phyloP scores from a whole-genome alignment of 2,329 filamentous ascomycete genomes.

The Fusarium duplospermum region DNA sequence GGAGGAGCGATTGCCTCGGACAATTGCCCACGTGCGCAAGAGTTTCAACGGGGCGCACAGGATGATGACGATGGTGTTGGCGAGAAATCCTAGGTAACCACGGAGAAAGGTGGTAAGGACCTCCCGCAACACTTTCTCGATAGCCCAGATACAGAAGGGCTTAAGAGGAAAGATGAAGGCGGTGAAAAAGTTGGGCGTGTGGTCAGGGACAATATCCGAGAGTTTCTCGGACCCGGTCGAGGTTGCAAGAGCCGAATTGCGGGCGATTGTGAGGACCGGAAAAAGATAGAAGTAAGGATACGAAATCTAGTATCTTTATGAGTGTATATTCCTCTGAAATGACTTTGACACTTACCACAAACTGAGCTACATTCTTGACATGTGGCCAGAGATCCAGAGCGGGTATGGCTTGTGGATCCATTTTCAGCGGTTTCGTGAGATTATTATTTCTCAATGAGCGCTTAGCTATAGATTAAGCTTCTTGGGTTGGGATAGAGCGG shows the following conservation, averaged over 20 bases:
- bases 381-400: neutral
- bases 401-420: neutral
- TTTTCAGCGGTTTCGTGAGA: neutral
- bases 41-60: neutral
- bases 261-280: neutral
- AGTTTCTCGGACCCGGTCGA: neutral
- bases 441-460: neutral
- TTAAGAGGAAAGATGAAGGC: neutral
- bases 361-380: neutral
- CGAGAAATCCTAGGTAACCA: neutral
- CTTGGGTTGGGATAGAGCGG: neutral
- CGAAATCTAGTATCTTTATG: neutral
- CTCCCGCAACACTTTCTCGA: neutral
- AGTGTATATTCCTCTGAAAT: neutral
- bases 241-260: neutral
- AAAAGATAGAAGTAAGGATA: neutral
- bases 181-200: neutral
- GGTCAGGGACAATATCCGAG: neutral
- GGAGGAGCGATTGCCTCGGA: neutral
- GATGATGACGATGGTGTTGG: neutral
- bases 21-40: neutral
- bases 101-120: neutral
- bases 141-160: neutral
- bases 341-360: neutral
- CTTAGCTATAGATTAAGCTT: neutral